A percentile compares a stretch with the other conserved stretches of the same genome.
phyloP scores from a whole-genome alignment of 2,329 filamentous ascomycete genomes.

The Fusarium circinatum region DNA sequence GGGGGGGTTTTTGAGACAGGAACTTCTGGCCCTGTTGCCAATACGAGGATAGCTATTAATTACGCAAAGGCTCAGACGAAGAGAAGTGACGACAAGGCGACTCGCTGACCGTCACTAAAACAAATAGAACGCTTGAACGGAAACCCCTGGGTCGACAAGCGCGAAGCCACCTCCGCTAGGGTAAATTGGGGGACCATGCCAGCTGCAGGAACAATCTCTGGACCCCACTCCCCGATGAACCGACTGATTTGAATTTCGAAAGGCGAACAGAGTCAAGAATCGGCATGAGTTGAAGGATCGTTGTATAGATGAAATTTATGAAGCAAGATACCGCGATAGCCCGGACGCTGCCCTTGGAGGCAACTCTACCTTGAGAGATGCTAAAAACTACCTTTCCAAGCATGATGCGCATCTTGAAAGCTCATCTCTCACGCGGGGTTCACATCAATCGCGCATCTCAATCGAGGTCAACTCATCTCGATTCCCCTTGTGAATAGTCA shows the following conservation, averaged over 20 bases:
- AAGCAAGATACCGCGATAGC: not conserved
- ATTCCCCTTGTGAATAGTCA: constrained; percentile 14
- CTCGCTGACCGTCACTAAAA: constrained; percentile 22
- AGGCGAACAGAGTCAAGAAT: not conserved
- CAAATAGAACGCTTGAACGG: constrained; percentile 6
- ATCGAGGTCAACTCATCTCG: constrained; percentile 10
- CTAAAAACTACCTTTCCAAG: not conserved
- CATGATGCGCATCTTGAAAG: constrained; percentile 16
- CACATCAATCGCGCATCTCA: constrained; percentile 13
- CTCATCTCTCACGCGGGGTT: constrained; percentile 37
- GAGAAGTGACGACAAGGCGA: constrained; percentile 12
- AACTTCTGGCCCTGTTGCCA: not conserved
- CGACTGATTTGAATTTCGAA: constrained; percentile 34
- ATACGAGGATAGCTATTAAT: constrained; percentile 4
- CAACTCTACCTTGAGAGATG: not conserved
- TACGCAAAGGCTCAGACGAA: constrained; percentile 1
- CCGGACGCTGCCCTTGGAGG: not conserved
- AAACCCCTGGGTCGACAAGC: constrained; percentile 21
- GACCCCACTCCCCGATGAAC: constrained; percentile 42
- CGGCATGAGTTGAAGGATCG: constrained; percentile 11
- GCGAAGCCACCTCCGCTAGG: constrained; percentile 37
- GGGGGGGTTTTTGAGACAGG: not conserved
- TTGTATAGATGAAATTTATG: not conserved
- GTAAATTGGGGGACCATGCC: constrained; percentile 35
- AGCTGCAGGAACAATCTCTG: constrained; percentile 49